These are phyloP conservation scores for Termitomyces heimii DNA, from an alignment of 768 basidiomycete genomes.

Conservation along the genomic window DNA sequence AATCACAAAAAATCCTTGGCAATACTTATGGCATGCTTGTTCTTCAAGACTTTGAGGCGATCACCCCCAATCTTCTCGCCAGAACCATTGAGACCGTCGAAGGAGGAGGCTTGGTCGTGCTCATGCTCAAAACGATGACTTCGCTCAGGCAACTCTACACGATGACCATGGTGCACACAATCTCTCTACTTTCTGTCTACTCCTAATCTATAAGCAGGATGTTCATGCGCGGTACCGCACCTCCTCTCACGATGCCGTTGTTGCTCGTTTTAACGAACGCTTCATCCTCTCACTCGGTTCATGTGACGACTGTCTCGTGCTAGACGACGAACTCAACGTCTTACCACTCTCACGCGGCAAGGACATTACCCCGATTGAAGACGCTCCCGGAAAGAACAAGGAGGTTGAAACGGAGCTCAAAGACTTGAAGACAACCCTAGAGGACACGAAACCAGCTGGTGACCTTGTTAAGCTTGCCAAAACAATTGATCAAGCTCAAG, in stretches of 20 bases:
- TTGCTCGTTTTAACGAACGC: constrained; percentile 97
- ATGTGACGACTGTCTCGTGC: constrained; percentile 86
- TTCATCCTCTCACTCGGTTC: constrained; percentile 97
- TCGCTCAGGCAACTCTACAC: constrained; percentile 88
- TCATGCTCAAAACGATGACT: constrained; percentile 92
- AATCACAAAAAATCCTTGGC: constrained; percentile 48
- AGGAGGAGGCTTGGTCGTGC: constrained; percentile 85
- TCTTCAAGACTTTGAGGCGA: constrained; percentile 95
- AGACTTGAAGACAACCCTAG: constrained; percentile 70
- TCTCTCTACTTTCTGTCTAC: not conserved
- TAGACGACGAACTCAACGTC: constrained; percentile 98
- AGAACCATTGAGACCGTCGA: constrained; percentile 98
- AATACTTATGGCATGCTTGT: constrained; percentile 98
- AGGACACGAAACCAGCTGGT: constrained; percentile 81
- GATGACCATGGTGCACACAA: constrained; percentile 63
- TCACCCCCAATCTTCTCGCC: constrained; percentile 95
- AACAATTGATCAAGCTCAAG: constrained; percentile 93
- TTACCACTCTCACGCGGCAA: constrained; percentile 94
- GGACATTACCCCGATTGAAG: constrained; percentile 70
- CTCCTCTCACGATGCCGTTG: constrained; percentile 79
- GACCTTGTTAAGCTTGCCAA: constrained; percentile 86
- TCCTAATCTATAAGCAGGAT: constrained; percentile 49
- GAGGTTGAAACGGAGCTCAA: constrained; percentile 61
- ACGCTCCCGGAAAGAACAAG: constrained; percentile 26
- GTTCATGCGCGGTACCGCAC: constrained; percentile 95